Evolutionary conservation across 108 stramenopile species (phyloP).

Genomic region (Phaeodactylum tricornutum): DNA sequence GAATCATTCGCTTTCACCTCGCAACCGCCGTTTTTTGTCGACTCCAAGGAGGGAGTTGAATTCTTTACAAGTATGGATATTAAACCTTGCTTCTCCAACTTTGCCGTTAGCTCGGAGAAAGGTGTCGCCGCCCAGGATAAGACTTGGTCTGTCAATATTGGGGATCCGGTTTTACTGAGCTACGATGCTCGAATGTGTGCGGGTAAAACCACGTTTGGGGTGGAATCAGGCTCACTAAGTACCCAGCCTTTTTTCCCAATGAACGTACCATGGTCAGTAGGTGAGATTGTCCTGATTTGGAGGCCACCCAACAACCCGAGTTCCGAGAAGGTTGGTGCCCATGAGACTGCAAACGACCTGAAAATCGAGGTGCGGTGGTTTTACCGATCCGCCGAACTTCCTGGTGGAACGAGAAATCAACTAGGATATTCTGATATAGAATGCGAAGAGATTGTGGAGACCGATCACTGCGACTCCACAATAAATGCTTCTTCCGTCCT

Average conservation of each 20-base stretch:
- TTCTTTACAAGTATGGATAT: neutral
- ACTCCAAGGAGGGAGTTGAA: neutral
- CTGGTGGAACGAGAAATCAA: conserved; percentile 16
- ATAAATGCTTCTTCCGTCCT: conserved; percentile 39
- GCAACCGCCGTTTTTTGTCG: neutral
- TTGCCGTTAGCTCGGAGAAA: neutral
- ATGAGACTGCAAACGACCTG: conserved; percentile 20
- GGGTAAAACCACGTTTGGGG: conserved; percentile 2
- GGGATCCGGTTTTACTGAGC: conserved; percentile 47
- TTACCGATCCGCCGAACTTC: conserved; percentile 49
- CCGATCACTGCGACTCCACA: conserved; percentile 53
- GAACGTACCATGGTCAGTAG: conserved; percentile 7
- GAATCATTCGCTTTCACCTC: too few species aligned
- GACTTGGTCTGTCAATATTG: conserved; percentile 39
- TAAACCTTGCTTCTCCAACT: neutral
- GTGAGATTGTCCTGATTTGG: conserved; percentile 25
- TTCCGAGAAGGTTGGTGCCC: too few species aligned
- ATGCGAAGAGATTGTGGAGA: conserved; percentile 69
- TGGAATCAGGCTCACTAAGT: neutral
- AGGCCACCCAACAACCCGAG: conserved; percentile 28
- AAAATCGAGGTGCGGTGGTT: conserved; percentile 70
- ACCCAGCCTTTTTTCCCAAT: too few species aligned
- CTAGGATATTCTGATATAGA: neutral
- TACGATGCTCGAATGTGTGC: conserved; percentile 32
- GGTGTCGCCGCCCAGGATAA: neutral